Evolutionary conservation across 2,329 filamentous ascomycete genomes (phyloP).

Genomic region (Fusarium guadeloupense): DNA sequence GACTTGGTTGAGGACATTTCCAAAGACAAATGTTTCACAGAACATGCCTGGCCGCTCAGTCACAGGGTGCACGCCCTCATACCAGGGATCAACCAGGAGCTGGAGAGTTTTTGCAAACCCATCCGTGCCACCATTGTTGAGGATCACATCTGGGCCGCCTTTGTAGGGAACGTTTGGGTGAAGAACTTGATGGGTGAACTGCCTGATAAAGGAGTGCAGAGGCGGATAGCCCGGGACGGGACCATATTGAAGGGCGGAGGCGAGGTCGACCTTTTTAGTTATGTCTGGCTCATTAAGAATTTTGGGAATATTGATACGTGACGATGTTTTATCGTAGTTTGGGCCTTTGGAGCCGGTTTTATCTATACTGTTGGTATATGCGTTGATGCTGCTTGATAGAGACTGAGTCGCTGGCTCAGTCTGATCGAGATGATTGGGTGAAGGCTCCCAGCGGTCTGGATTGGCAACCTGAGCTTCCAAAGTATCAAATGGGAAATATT

Average conservation of each 20-base stretch:
- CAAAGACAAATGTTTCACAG: conserved; percentile 83
- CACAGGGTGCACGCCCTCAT: conserved; percentile 71
- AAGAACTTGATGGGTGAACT: conserved; percentile 79
- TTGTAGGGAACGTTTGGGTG: conserved; percentile 85
- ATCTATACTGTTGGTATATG: not conserved
- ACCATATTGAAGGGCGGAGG: conserved; percentile 87
- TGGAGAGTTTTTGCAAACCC: conserved; percentile 82
- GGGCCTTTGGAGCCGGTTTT: conserved; percentile 25
- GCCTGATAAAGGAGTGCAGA: conserved; percentile 78
- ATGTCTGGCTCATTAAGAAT: conserved; percentile 65
- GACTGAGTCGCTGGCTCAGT: conserved; percentile 28
- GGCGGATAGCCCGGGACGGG: conserved; percentile 83
- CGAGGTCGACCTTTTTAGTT: conserved; percentile 78
- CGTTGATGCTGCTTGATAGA: not conserved
- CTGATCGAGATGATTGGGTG: conserved; percentile 65
- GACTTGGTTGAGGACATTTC: conserved; percentile 75
- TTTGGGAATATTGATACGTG: conserved; percentile 77
- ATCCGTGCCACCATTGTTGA: conserved; percentile 87
- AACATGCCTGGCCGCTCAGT: conserved; percentile 79
- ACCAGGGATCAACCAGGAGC: conserved; percentile 80
- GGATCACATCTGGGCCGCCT: conserved; percentile 77
- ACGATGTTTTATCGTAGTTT: conserved; percentile 51
- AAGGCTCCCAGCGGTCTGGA: conserved; percentile 78
- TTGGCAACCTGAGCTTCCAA: conserved; percentile 81
- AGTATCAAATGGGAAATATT: conserved; percentile 90